Evolutionary conservation across 73 alveolate genomes (phyloP), one percentile per base, ranked within the genome.

Genomic region (Paramecium sexaurelia): DNA sequence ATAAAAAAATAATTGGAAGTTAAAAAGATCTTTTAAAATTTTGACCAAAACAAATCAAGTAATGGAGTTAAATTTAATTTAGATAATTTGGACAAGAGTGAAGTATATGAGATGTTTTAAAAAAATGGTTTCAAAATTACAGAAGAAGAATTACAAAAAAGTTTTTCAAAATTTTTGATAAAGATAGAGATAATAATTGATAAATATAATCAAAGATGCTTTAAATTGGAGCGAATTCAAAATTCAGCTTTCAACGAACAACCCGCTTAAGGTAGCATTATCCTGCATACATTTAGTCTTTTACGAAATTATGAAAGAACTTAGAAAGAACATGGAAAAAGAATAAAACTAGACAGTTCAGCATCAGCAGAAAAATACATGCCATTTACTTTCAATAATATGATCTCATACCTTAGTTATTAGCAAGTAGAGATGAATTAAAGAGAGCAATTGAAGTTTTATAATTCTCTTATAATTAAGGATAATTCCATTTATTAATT

Each of bases 211-310:
- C 55, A 40, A 24, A 78, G 75, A 78, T 43, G 55, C 68, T 24
- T 33, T 41, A 43, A 78, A 78, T 20, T 78, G 90, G 90, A 41
- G 33, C 6, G 90, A 78, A 43, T 78, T 78, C 47, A 78, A 78
- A 61, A 78, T 11, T 41, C 90, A 78, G 90, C 90, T 3, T 78
- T 41, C 71, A 78, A 78, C 19, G 75, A 78, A 43, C 15, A 41
- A 7, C 55, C 75, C 1, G 75, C 90, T 0, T 15, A 78, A 45
- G 86, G 86, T 35, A 35, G 39, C 15, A 20, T 57, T 3, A 15
- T 57, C 3, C 5, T 2, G 7, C 2, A 35, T 35, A 35, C 5
- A 5, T 32, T 13, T 8, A 71, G 90, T 45, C 41, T 41, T 78
- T 75, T 78, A 41, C 22, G 40, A 78, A 19, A 78, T 78, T 5